Evolutionary conservation across 495 filamentous ascomycete species (phyloP).

Genomic region (Hyphodiscus hymeniophilus): DNA sequence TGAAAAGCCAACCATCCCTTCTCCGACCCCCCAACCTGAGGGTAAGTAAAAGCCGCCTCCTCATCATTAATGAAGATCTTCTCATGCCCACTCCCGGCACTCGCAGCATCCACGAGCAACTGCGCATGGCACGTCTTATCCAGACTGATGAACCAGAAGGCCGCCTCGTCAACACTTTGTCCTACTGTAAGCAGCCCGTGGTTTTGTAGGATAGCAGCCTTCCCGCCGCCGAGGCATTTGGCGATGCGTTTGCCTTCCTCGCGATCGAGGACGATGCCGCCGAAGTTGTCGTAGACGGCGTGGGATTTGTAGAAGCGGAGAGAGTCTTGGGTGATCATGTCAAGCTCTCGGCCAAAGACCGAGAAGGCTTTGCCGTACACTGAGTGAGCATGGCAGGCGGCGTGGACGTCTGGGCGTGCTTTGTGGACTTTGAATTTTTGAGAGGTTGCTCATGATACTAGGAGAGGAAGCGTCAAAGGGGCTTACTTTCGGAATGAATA

Average conservation of each 20-base stretch:
- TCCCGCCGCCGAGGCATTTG: conserved; percentile 48
- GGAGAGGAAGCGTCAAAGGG: conserved; percentile 47
- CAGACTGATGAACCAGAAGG: conserved; percentile 58
- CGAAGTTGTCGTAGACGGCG: conserved; percentile 27
- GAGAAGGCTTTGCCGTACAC: conserved; percentile 42
- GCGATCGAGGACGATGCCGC: conserved; percentile 45
- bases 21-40: conserved; percentile 24
- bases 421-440: conserved; percentile 29
- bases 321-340: conserved; percentile 42
- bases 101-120: conserved; percentile 54
- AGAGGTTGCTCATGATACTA: conserved; percentile 20
- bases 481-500: conserved; percentile 47
- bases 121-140: conserved; percentile 61
- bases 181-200: conserved; percentile 61
- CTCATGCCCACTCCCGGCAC: conserved; percentile 44
- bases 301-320: conserved; percentile 48
- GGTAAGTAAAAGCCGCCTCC: conserved; percentile 37
- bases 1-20: conserved; percentile 44
- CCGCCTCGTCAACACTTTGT: conserved; percentile 56
- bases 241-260: conserved; percentile 56
- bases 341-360: conserved; percentile 38
- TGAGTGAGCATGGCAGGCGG: conserved; percentile 42
- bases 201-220: conserved; percentile 60
- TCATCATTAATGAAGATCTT: conserved; percentile 46
- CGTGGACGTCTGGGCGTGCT: conserved; percentile 39